Conservation (phyloP, 257 asterid genomes). For the Solanum peruvianum region DNA sequence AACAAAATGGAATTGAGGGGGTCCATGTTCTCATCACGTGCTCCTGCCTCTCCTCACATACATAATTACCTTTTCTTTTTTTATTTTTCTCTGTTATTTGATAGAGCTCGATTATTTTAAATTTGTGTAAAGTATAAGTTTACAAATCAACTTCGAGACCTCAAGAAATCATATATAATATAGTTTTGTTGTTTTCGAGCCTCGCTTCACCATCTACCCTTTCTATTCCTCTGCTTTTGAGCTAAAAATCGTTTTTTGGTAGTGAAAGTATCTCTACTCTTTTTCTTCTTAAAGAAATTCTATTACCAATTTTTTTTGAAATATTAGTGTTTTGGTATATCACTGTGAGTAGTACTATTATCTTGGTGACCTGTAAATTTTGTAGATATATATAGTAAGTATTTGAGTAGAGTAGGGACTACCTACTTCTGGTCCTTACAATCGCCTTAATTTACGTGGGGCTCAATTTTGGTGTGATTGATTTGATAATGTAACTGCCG, state of each 20-base stretch:
- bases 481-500: conserved; percentile 30
- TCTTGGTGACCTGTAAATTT: neutral
- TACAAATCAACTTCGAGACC: too few relatives aligned
- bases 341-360: neutral
- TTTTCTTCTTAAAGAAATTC: neutral
- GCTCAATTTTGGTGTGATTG: conserved; percentile 38
- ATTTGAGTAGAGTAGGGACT: neutral
- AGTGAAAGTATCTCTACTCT: neutral
- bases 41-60: conserved; percentile 1
- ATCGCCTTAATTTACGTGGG: conserved; percentile 51
- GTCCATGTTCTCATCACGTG: conserved; percentile 36
- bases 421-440: conserved; percentile 27
- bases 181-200: neutral
- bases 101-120: too few relatives aligned
- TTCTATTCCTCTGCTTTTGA: neutral
- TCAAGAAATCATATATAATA: neutral
- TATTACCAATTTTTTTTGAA: neutral
- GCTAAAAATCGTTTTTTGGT: neutral
- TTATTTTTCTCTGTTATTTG: neutral
- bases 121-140: rapidly evolving
- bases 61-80: neutral
- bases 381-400: neutral
- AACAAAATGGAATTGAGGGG: neutral
- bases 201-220: neutral
- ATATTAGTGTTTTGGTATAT: neutral